Evolutionary conservation across 2,329 filamentous ascomycete species (phyloP), one percentile per base, ranked within the genome.

Genomic region (Trichoderma aggressivum): DNA sequence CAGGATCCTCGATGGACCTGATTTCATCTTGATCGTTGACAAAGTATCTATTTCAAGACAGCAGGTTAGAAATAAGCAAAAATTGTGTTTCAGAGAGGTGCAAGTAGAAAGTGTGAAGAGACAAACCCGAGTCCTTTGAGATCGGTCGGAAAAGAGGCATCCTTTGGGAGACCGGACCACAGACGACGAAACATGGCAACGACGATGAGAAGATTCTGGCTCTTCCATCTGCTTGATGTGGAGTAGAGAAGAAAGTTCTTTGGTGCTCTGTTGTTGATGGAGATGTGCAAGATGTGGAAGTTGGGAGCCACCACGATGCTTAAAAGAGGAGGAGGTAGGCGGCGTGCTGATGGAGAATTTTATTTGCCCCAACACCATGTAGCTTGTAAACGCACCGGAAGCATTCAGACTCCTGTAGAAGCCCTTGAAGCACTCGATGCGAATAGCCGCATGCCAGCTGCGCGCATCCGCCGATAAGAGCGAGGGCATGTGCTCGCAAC

Each of bases 21-120:
- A 97, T 87, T 76, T 95, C 89, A 75, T 95, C 93, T 0, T 89
- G 81, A 0, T 90, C 86, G 75, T 93, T 94, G 81, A 97, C 81
- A 78, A 93, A 94, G 81, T 94, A 97, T 56, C 93, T 94, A 72
- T 24, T 12, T 8, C 7, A 24, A 69, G 16, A 11, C 53, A 56
- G 2, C 58, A 16, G 8, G 34, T 71, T 36, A 61, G 56, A 21
- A 16, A 47, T 0, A 7, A 53, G 3, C 7, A 10, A 16, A 1
- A 7, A 3, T 3, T 7, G 14, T 28, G 21, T 2, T 14, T 16
- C 2, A 7, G 24, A 47, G 26, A 28, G 21, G 1, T 34, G 1
- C 3, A 8, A 34, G 16, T 26, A 21, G 7, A 7, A 34, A 16
- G 16, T 11, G 1, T 11, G 16, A 53, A 30, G 12, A 32, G 14